These are phyloP conservation scores for Cunninghamia lanceolata DNA, from an alignment of 75 land plant genomes.

Conservation along the genomic window DNA sequence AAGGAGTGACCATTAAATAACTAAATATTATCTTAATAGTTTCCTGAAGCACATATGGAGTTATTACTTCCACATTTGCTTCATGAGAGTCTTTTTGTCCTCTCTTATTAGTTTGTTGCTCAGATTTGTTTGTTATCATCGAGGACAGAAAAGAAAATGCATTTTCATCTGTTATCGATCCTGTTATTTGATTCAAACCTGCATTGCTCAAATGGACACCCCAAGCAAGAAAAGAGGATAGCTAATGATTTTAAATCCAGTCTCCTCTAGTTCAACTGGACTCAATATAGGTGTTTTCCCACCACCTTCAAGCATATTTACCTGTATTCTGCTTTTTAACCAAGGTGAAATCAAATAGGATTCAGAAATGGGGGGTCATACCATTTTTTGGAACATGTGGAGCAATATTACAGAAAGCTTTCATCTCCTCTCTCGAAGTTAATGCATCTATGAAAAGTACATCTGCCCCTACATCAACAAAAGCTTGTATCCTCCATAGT, in stretches of 20 bases:
- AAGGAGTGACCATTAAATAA: too few relatives aligned
- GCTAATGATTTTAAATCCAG: slow-evolving; percentile 81
- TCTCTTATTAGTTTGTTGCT: slow-evolving; percentile 16
- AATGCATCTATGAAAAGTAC: slow-evolving; percentile 97
- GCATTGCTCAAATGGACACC: slow-evolving; percentile 94
- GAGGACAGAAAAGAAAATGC: neutral
- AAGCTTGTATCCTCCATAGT: slow-evolving; percentile 80
- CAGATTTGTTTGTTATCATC: neutral
- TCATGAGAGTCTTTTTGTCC: slow-evolving; percentile 18
- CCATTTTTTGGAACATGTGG: slow-evolving; percentile 89
- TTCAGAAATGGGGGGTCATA: slow-evolving; percentile 19
- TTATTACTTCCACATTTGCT: slow-evolving; percentile 49
- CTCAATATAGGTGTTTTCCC: slow-evolving; percentile 89
- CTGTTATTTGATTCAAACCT: slow-evolving; percentile 38
- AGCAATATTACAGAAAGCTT: slow-evolving; percentile 70
- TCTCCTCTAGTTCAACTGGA: slow-evolving; percentile 80
- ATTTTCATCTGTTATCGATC: neutral
- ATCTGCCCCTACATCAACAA: slow-evolving; percentile 98
- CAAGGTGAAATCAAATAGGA: neutral
- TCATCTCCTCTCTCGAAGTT: slow-evolving; percentile 88
- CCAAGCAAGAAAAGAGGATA: slow-evolving; percentile 94
- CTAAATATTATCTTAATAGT: too few relatives aligned
- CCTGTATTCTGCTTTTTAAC: neutral
- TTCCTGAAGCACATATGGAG: slow-evolving; percentile 47
- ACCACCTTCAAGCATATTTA: slow-evolving; percentile 95